A percentile compares a stretch with the other conserved stretches of the same genome.
phyloP scores from a whole-genome alignment of 352 stramenopile species.

The Phytophthora sp. region DNA sequence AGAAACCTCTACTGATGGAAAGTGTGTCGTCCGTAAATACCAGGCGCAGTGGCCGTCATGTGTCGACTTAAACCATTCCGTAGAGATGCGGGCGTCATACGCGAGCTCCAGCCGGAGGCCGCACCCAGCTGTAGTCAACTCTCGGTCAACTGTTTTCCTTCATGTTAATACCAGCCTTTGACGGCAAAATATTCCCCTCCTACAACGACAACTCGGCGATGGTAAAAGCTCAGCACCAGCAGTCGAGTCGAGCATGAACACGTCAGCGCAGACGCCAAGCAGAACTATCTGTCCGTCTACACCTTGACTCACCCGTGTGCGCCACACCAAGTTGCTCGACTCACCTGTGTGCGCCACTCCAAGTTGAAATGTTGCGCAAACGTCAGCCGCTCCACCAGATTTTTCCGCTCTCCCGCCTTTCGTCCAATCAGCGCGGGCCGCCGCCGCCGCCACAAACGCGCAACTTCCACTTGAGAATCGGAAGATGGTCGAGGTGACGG shows the following conservation, averaged over 20 bases:
- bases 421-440: too few species aligned
- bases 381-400: neutral
- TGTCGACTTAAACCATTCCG: conserved; percentile 16
- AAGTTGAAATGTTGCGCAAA: neutral
- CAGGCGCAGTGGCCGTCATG: conserved; percentile 15
- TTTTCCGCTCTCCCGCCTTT: too few species aligned
- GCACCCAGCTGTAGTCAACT: conserved; percentile 26
- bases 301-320: too few species aligned
- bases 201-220: neutral
- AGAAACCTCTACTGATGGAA: conserved; percentile 25
- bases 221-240: conserved; percentile 21
- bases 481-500: conserved; percentile 77
- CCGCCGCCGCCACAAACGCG: too few species aligned
- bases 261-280: too few species aligned
- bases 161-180: conserved; percentile 13
- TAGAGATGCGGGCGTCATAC: conserved; percentile 6
- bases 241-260: too few species aligned
- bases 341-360: conserved; percentile 1
- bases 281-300: too few species aligned
- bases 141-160: conserved; percentile 16
- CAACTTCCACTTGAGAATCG: neutral
- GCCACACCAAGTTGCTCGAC: conserved; percentile 5
- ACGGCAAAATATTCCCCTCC: neutral
- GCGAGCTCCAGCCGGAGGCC: conserved; percentile 10
- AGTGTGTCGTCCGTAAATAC: conserved; percentile 12